Conservation (phyloP, 352 stramenopile genomes). For the Phytopythium mirpurense region DNA sequence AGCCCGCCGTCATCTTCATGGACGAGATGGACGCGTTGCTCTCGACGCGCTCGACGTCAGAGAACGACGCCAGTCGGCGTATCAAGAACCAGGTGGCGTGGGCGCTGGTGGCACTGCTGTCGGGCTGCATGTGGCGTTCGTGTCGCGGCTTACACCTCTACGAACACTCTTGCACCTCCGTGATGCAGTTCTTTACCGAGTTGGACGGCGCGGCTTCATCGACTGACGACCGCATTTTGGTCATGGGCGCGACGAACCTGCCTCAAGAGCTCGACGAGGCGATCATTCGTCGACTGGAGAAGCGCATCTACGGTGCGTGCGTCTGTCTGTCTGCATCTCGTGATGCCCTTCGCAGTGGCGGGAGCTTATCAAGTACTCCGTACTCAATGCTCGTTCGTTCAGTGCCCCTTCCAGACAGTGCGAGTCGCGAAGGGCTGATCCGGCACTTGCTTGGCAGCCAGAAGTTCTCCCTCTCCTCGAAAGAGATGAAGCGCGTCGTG, state of each 20-base stretch:
- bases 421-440: conserved; percentile 48
- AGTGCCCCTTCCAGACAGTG: conserved; percentile 71
- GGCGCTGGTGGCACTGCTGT: too few relatives aligned
- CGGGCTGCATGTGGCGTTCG: too few relatives aligned
- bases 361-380: too few relatives aligned
- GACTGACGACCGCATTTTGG: conserved; percentile 72
- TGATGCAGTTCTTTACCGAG: conserved; percentile 78
- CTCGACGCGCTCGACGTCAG: conserved; percentile 58
- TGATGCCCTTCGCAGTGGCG: not conserved
- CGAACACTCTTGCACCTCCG: not conserved
- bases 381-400: not conserved
- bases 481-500: conserved; percentile 67
- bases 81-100: conserved; percentile 88
- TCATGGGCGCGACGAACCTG: conserved; percentile 87
- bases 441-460: conserved; percentile 53
- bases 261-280: conserved; percentile 85
- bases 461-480: conserved; percentile 40
- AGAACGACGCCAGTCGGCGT: conserved; percentile 83
- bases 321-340: not conserved
- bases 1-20: conserved; percentile 86
- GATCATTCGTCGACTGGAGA: conserved; percentile 80
- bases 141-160: too few relatives aligned
- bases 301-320: conserved; percentile 82
- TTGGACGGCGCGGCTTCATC: conserved; percentile 74
- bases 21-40: conserved; percentile 88